A percentile compares a stretch with the other conserved stretches of the same genome.
Evolutionary conservation across 768 basidiomycete genomes (phyloP).

Genomic region (Russula ochroleuca): DNA sequence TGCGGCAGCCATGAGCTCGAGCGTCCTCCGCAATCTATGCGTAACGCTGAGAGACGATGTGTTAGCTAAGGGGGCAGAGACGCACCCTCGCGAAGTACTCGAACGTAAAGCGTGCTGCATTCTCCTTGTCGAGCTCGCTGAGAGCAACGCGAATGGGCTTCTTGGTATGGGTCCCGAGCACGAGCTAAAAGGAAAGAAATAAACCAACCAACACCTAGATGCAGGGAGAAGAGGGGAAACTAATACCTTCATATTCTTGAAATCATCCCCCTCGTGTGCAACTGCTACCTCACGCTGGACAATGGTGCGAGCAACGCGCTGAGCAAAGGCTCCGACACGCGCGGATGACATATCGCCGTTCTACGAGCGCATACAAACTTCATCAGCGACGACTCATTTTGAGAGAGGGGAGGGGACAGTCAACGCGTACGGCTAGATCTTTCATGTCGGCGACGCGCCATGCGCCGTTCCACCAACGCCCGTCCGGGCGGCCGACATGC

Average conservation of each 20-base stretch:
- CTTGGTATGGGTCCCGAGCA: slow-evolving; percentile 16
- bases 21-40: slow-evolving; percentile 12
- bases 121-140: slow-evolving; percentile 9
- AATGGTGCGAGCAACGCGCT: slow-evolving; percentile 11
- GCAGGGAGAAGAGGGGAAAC: not conserved
- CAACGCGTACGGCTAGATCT: slow-evolving; percentile 3
- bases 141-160: slow-evolving; percentile 17
- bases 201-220: not conserved
- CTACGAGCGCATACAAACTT: not conserved
- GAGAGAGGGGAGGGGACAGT: not conserved
- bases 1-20: slow-evolving; percentile 9
- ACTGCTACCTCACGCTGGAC: slow-evolving; percentile 6
- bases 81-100: slow-evolving; percentile 16
- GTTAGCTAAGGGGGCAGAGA: not conserved
- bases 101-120: slow-evolving; percentile 11
- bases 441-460: slow-evolving; percentile 16
- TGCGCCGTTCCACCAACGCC: slow-evolving; percentile 22
- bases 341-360: slow-evolving; percentile 4
- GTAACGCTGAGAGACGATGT: no score
- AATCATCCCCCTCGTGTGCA: slow-evolving; percentile 7
- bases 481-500: slow-evolving; percentile 16
- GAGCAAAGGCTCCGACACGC: slow-evolving; percentile 9
- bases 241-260: slow-evolving; percentile 15
- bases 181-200: slow-evolving; percentile 2
- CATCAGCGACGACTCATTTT: not conserved